These are phyloP conservation scores for Coprinopsis sp. DNA, from an alignment of 768 basidiomycete species.

Conservation along the genomic window DNA sequence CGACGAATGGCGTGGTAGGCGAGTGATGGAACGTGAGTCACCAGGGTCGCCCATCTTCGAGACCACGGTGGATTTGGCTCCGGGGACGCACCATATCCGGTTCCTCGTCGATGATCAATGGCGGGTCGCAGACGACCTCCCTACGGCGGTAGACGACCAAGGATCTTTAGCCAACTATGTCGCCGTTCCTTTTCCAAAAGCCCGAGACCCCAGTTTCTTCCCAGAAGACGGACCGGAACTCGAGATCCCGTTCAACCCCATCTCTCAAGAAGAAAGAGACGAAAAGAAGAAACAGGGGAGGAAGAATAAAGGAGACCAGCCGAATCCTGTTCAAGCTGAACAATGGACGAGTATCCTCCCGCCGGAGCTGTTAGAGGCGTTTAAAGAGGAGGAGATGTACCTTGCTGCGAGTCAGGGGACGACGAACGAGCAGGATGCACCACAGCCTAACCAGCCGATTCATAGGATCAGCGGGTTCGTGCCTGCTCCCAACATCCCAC, in stretches of 20 bases:
- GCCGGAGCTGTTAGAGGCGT: conserved; percentile 69
- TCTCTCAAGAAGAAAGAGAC: no score
- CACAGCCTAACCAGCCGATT: conserved; percentile 16
- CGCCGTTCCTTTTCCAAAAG: conserved; percentile 44
- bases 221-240: conserved; percentile 12
- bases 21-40: conserved; percentile 60
- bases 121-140: conserved; percentile 70
- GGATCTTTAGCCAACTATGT: conserved; percentile 95
- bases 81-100: conserved; percentile 91
- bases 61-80: conserved; percentile 53
- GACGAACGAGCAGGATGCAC: conserved; percentile 28
- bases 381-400: conserved; percentile 78
- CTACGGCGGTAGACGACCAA: conserved; percentile 89
- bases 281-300: no score
- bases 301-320: no score
- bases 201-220: conserved; percentile 8
- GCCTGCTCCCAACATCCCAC: conserved; percentile 77
- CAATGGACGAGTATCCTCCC: conserved; percentile 82
- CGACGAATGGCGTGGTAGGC: conserved; percentile 70
- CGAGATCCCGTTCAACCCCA: no score
- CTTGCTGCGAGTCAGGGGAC: conserved; percentile 46
- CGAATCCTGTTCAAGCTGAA: conserved; percentile 24
- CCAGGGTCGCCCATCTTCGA: conserved; percentile 26
- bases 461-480: conserved; percentile 34
- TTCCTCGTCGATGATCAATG: conserved; percentile 92